Evolutionary conservation across 495 filamentous ascomycete species (phyloP).

Genomic region (Hyaloscypha finlandica): DNA sequence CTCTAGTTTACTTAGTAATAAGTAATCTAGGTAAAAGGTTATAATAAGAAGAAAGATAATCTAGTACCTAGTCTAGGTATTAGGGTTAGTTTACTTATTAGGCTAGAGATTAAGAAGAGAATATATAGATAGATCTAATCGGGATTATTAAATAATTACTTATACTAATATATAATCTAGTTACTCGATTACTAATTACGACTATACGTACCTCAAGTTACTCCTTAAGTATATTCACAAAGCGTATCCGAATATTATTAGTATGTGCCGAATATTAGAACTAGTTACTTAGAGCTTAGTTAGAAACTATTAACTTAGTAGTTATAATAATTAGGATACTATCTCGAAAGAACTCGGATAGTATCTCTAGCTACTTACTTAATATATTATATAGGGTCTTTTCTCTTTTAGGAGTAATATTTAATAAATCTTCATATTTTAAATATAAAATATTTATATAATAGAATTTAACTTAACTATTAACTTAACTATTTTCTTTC

Average conservation of each 20-base stretch:
- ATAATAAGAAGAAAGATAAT: no score
- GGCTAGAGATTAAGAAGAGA: slow-evolving; percentile 3
- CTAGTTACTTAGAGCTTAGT: slow-evolving; percentile 10
- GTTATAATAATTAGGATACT: slow-evolving; percentile 16
- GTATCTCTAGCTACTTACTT: background rate
- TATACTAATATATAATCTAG: slow-evolving; percentile 17
- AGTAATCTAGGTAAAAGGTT: no score
- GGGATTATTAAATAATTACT: slow-evolving; percentile 13
- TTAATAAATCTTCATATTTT: slow-evolving; percentile 15
- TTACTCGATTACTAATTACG: slow-evolving; percentile 15
- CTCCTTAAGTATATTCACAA: slow-evolving; percentile 15
- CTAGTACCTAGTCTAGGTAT: no score
- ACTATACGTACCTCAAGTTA: slow-evolving; percentile 8
- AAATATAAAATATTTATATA: slow-evolving; percentile 9
- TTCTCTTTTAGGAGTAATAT: slow-evolving; percentile 14
- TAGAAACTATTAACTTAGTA: slow-evolving; percentile 12
- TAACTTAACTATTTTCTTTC: no score
- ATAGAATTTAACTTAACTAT: slow-evolving; percentile 1
- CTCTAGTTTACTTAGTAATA: no score
- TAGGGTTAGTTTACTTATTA: no score
- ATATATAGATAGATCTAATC: background rate
- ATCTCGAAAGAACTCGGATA: slow-evolving; percentile 15
- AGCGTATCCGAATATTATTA: slow-evolving; percentile 16
- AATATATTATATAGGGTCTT: slow-evolving; percentile 2
- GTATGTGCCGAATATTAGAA: slow-evolving; percentile 13